Evolutionary conservation across 371 early-diverging fungal species (phyloP).

Genomic region (Neoconidiobolus thromboides): DNA sequence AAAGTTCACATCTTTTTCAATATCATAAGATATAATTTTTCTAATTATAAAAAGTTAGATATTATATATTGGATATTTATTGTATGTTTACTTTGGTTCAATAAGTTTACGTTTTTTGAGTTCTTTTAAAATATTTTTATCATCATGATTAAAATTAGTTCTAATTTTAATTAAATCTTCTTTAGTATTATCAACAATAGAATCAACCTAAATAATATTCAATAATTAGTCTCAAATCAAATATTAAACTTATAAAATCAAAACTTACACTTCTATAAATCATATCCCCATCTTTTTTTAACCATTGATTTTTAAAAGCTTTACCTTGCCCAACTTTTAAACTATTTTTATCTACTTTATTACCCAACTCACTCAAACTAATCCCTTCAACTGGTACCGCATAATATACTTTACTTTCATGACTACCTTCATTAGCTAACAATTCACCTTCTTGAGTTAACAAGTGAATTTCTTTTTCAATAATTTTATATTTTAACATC

Average conservation of each 20-base stretch:
- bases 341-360: neutral
- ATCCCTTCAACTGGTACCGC: constrained; percentile 77
- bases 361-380: neutral
- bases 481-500: constrained; percentile 70
- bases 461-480: constrained; percentile 59
- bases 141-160: constrained; percentile 33
- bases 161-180: constrained; percentile 47
- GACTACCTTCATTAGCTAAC: constrained; percentile 70
- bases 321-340: constrained; percentile 83
- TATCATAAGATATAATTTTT: constrained; percentile 65
- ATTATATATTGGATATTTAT: neutral
- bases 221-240: neutral
- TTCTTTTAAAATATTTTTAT: constrained; percentile 51
- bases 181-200: constrained; percentile 70
- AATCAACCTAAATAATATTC: constrained; percentile 25
- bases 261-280: constrained; percentile 24
- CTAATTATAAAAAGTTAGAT: constrained; percentile 16
- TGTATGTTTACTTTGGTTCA: constrained; percentile 37
- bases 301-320: constrained; percentile 94
- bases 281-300: constrained; percentile 56
- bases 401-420: constrained; percentile 83
- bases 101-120: constrained; percentile 77
- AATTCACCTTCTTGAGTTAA: constrained; percentile 75
- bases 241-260: neutral
- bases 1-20: constrained; percentile 80